Percentiles rank a stretch among this genome's conserved stretches.
Evolutionary conservation across 2,329 filamentous ascomycete genomes (phyloP).

Genomic region (Metarhizium humberi): DNA sequence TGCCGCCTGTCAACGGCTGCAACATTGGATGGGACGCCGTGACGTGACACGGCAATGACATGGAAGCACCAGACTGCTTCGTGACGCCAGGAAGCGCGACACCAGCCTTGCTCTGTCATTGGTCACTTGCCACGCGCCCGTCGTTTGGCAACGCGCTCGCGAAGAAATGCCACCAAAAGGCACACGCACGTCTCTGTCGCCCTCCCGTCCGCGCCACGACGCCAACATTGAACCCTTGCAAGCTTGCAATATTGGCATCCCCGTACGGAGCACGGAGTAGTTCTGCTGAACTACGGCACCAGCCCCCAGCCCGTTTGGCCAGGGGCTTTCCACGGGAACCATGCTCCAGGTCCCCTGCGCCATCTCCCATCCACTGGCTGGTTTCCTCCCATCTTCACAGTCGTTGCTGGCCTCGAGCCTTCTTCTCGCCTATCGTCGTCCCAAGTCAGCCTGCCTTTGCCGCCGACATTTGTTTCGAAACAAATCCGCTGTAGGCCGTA

Average conservation of each 20-base stretch:
- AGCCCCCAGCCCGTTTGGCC: neutral
- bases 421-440: neutral
- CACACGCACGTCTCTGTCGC: neutral
- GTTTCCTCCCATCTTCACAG: neutral
- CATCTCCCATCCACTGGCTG: neutral
- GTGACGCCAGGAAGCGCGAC: conserved; percentile 1
- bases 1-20: too few species aligned
- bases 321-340: neutral
- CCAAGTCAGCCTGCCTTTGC: neutral
- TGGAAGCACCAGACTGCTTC: neutral
- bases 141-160: neutral
- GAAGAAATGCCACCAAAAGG: neutral
- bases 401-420: neutral
- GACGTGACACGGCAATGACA: neutral
- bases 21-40: too few species aligned
- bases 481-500: neutral
- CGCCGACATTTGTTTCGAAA: conserved; percentile 2
- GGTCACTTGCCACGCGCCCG: conserved; percentile 1
- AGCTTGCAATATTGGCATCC: neutral
- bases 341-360: neutral
- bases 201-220: neutral
- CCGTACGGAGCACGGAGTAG: too few species aligned
- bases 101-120: neutral
- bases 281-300: neutral
- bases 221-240: neutral